Conservation (phyloP, 345 rosid genomes). For the Anastatica hierochuntica region DNA sequence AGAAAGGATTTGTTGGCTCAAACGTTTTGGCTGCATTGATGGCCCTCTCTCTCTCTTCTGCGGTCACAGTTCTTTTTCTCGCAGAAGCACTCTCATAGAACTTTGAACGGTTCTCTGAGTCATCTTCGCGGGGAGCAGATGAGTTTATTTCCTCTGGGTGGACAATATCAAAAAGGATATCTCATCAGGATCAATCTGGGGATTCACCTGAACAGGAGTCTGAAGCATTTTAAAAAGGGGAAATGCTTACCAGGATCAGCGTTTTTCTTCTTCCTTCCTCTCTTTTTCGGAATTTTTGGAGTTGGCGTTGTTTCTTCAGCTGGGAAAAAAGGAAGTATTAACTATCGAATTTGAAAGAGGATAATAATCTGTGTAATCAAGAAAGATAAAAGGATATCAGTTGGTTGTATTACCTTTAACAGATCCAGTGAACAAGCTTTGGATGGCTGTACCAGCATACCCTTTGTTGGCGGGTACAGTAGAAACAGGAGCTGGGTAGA, state of each 20-base stretch:
- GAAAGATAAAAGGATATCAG: not conserved
- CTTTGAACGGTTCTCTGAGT: slow-evolving; percentile 40
- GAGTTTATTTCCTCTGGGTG: slow-evolving; percentile 35
- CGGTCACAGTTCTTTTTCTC: slow-evolving; percentile 65
- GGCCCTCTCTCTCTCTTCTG: slow-evolving; percentile 70
- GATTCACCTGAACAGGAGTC: not conserved
- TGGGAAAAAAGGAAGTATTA: slow-evolving; percentile 6
- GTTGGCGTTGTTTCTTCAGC: slow-evolving; percentile 30
- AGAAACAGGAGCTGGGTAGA: slow-evolving; percentile 25
- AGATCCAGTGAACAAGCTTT: slow-evolving; percentile 39
- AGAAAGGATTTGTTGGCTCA: slow-evolving; percentile 71
- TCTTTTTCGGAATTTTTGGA: slow-evolving; percentile 36
- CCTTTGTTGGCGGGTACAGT: slow-evolving; percentile 25
- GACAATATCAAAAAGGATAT: slow-evolving; percentile 1
- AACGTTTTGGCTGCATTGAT: slow-evolving; percentile 70
- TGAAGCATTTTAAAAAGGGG: not conserved
- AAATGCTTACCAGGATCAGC: slow-evolving; percentile 53
- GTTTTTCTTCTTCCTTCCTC: slow-evolving; percentile 60
- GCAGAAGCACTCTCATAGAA: slow-evolving; percentile 76
- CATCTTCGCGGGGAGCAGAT: slow-evolving; percentile 35
- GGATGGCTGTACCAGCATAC: slow-evolving; percentile 39
- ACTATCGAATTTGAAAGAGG: not conserved
- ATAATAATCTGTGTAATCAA: not conserved
- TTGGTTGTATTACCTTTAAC: slow-evolving; percentile 20
- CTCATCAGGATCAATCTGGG: not conserved